A percentile compares a stretch with the other conserved stretches of the same genome.
These are phyloP conservation scores for Diaporthe longicolla DNA, from an alignment of 2,329 filamentous ascomycete genomes.

Conservation along the genomic window DNA sequence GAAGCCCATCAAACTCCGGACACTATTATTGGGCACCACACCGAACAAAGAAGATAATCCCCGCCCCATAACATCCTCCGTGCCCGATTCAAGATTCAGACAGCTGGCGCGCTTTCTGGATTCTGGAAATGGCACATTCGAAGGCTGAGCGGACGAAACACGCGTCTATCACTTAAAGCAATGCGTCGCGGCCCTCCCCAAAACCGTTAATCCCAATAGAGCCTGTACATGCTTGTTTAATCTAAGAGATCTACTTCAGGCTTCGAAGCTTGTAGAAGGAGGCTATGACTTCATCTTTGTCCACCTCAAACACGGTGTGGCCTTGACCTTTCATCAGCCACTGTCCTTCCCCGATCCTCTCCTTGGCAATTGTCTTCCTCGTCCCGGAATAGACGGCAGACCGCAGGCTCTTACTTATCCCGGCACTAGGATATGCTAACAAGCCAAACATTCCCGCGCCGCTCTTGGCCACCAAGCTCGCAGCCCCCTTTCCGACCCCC, in stretches of 20 bases:
- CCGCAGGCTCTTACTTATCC: not conserved
- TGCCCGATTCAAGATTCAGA: not conserved
- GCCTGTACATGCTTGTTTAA: not conserved
- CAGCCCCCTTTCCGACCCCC: not conserved
- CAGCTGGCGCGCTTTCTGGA: not conserved
- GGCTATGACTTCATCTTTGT: not conserved
- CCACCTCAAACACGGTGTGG: not conserved
- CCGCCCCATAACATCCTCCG: too few species aligned
- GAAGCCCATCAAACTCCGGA: not conserved
- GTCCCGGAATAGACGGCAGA: not conserved
- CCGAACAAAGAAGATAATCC: too few species aligned
- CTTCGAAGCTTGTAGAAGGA: not conserved
- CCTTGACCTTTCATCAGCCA: not conserved
- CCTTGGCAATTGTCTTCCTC: not conserved
- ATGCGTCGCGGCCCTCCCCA: not conserved
- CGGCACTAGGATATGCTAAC: not conserved
- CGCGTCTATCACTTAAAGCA: not conserved
- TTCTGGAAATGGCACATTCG: not conserved
- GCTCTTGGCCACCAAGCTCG: not conserved
- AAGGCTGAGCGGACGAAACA: not conserved
- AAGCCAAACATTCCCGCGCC: conserved; percentile 6
- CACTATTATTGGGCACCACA: too few species aligned
- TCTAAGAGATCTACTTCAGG: not conserved
- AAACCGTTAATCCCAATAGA: too few species aligned
- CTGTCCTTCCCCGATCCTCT: not conserved